Evolutionary conservation across 75 land plant genomes (phyloP).

Genomic region (Cupressus sempervirens): DNA sequence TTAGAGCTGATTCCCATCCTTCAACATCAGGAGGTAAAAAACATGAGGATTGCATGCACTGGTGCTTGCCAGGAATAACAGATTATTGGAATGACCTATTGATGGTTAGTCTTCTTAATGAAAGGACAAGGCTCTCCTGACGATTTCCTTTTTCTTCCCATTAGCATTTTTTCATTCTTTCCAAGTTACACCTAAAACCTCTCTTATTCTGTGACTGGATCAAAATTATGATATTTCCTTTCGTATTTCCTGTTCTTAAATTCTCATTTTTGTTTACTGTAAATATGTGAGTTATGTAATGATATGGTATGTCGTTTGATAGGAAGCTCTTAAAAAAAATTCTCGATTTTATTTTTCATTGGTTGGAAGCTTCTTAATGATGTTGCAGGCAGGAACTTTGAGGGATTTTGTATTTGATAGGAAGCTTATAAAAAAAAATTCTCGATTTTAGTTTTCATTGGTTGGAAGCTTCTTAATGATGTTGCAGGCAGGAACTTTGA

Average conservation of each 20-base stretch:
- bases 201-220: neutral
- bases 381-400: too few relatives aligned
- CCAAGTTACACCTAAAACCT: neutral
- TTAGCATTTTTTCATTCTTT: neutral
- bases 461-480: neutral
- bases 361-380: too few relatives aligned
- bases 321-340: neutral
- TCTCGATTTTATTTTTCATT: too few relatives aligned
- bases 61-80: conserved; percentile 89
- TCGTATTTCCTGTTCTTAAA: neutral
- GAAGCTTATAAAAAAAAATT: neutral
- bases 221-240: neutral
- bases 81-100: conserved; percentile 91
- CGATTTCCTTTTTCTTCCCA: neutral
- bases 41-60: conserved; percentile 96
- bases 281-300: neutral
- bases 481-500: neutral
- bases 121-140: neutral
- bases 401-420: too few relatives aligned
- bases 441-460: neutral
- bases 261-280: neutral
- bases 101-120: conserved; percentile 11
- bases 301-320: neutral
- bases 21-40: conserved; percentile 68
- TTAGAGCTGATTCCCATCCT: conserved; percentile 91